Base-by-base conservation (phyloP, 1,284 basidiomycete genomes). In the Trametes versicolor region DNA sequence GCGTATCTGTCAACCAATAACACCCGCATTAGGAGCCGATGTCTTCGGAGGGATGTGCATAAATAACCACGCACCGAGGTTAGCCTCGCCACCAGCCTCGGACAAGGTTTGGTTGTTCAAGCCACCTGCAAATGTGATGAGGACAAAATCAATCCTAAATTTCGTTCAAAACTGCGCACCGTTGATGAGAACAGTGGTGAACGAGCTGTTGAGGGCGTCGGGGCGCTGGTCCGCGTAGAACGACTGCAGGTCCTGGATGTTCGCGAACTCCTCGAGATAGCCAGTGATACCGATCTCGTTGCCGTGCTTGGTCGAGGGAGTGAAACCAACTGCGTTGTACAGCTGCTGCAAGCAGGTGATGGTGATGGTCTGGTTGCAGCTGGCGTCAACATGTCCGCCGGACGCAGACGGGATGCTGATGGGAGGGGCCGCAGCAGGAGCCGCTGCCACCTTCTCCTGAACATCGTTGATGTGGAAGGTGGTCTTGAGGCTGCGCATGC, bases 31-130 rank as follows among this genome's bases (percentile, higher is more conserved):
- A 32, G 29, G n/a, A 23, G n/a, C 32, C n/a, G 37, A 32, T 25
- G 12, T 5, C 13, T 23, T 4, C 52, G 34, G 2, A 32, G 2
- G 17, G 10, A n/a, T 15, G 3, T 3, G 2, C 23, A 32, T 13
- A 19, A 0, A 15, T 12, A 8, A 41, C 34, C 0, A 43, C 70
- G 13, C 60, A 77, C 75, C 75, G 9, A 95, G 77, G 70, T 92
- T 84, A 15, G 92, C 92, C 75, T 95, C 93, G 5, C 71, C 74
- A 1, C 90, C 91, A 13, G 90, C 86, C 21, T 78, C 77, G 0
- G 75, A 72, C 19, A 78, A 66, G 39, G 72, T 86, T 75, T 95
- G 92, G 65, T 83, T 81, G 71, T 94, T 92, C 62, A 81, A 57
- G 3, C 87, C 90, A 59, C 85, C 89, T 72, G 39, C 36, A 32